Conservation (phyloP, 345 rosid genomes). For the Cardiospermum halicacabum region DNA sequence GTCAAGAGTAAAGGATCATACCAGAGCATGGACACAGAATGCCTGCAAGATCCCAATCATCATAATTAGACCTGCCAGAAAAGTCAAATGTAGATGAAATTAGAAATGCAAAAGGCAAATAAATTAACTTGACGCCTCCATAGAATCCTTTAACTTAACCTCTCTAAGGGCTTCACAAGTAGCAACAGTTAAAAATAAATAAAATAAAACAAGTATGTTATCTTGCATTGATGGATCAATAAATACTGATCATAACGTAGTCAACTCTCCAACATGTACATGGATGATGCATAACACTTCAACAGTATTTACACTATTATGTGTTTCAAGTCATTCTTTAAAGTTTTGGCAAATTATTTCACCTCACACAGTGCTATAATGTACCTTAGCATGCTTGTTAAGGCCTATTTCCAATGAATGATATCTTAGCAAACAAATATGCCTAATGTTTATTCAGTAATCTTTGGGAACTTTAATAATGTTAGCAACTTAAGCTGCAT, state of each 20-base stretch:
- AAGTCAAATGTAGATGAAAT: not conserved
- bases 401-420: not conserved
- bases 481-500: not conserved
- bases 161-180: not conserved
- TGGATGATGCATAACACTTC: not conserved
- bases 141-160: not conserved
- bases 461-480: not conserved
- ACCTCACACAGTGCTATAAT: not conserved
- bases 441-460: not conserved
- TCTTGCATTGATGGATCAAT: not conserved
- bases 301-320: not conserved
- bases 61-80: constrained; percentile 29
- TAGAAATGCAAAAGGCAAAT: not conserved
- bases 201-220: not conserved
- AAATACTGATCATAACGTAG: not conserved
- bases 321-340: not conserved
- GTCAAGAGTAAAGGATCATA: constrained; percentile 21
- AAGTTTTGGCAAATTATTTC: not conserved
- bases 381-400: not conserved
- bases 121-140: not conserved
- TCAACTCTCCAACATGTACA: not conserved
- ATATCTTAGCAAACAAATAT: not conserved
- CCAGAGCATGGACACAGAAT: constrained; percentile 73
- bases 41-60: constrained; percentile 59
- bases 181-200: not conserved